Evolutionary conservation across 495 filamentous ascomycete species (phyloP), one percentile per base, ranked within the genome.

Genomic region (Aspergillus sparsus): DNA sequence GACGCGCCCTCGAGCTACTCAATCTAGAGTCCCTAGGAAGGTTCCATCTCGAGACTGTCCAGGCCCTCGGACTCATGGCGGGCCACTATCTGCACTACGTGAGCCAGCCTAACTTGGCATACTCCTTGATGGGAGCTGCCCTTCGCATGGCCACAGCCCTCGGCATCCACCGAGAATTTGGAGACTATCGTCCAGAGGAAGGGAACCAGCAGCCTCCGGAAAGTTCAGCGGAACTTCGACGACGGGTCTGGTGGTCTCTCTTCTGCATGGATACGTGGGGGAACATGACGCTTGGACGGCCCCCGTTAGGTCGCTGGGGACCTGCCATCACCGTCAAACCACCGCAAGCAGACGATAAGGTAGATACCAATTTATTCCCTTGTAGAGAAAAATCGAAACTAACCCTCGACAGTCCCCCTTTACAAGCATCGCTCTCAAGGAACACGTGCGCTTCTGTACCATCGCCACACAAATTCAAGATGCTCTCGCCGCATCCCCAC

Each of bases 251-350:
- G 89, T 92, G 89, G 89, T 87, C 82, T 49, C 71, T 91, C 49
- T 88, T 88, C 75, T 89, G 86, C 74, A 78, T 92, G 55, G 89
- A 92, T 71, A 88, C 89, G 0, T 92, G 89, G 87, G 88, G 84
- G 5, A 82, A 81, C 7, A 89, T 87, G 49, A 91, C 88, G 15
- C 82, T 89, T 53, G 89, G 89, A 10, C 79, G 89, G 35, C 89
- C 88, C 2, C 89, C 86, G 15, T 83, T 92, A 71, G 88, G 88
- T 6, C 82, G 88, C 18, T 87, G 83, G 79, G 84, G 87, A 5
- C 85, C 86, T 1, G 85, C 83, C 16, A 87, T 91, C 67, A 90
- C 88, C 51, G 87, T 89, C 60, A 78, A 82, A 11, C 73, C 80
- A 1, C 88, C 88, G 15, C 85, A 84, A 4, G 11, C 35, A 33